Percentiles rank a stretch among this genome's conserved stretches.
Conservation (phyloP, 23 red algal genomes). For the Gracilaria caudata region DNA sequence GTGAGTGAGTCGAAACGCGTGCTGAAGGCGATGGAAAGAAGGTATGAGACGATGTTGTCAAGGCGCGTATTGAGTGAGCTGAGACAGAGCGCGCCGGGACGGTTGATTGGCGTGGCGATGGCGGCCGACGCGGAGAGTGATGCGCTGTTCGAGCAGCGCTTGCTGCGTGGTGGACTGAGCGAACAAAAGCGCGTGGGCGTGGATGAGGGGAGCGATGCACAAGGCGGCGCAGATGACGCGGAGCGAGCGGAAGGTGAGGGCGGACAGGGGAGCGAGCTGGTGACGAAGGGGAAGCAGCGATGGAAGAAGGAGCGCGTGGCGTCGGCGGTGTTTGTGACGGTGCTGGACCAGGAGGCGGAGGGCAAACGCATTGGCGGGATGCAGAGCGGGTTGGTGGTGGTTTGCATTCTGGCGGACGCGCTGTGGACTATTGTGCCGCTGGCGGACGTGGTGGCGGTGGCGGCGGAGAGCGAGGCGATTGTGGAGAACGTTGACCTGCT, state of each 20-base stretch:
- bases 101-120: constrained; percentile 42
- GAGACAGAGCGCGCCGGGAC: constrained; percentile 1
- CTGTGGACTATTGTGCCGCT: constrained; percentile 58
- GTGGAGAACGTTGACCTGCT: constrained; percentile 53
- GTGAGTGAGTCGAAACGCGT: constrained; percentile 23
- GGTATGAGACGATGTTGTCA: constrained; percentile 12
- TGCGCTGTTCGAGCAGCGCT: background rate
- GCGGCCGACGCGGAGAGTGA: background rate
- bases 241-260: no score
- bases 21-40: constrained; percentile 40
- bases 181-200: background rate
- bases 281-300: background rate
- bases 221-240: no score
- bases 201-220: background rate
- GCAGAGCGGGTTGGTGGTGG: constrained; percentile 24
- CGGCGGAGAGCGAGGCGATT: constrained; percentile 23
- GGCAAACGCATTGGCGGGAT: background rate
- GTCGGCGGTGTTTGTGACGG: constrained; percentile 37
- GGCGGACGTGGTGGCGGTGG: constrained; percentile 41
- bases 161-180: constrained; percentile 15
- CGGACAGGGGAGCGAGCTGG: background rate
- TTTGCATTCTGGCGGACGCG: constrained; percentile 60
- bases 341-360: constrained; percentile 38
- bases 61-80: constrained; percentile 14
- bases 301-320: constrained; percentile 17